Conservation (phyloP, 192 early-diverging fungal species). For the Thamnidium elegans region DNA sequence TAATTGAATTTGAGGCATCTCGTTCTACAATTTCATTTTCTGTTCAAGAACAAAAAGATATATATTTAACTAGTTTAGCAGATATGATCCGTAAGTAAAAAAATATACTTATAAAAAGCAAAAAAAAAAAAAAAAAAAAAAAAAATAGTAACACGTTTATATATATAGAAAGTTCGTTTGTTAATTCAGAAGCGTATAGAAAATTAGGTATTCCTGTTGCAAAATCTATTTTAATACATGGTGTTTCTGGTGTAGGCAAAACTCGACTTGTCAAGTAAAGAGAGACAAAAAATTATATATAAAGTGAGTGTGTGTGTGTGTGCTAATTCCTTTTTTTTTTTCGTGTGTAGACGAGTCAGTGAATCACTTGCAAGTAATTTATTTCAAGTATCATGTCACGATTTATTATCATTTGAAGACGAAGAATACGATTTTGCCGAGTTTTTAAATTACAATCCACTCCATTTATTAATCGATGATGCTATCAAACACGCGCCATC, state of each 20-base stretch:
- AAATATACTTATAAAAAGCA: too few species aligned
- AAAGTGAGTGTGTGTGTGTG: neutral
- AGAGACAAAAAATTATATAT: neutral
- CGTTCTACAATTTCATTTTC: too few species aligned
- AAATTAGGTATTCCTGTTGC: constrained; percentile 15
- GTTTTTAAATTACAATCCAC: constrained; percentile 19
- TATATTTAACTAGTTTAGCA: neutral
- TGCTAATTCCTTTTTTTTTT: neutral
- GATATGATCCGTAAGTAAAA: constrained; percentile 1
- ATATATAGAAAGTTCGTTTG: constrained; percentile 11
- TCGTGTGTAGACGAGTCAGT: constrained; percentile 8
- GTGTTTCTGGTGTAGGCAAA: constrained; percentile 32
- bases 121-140: too few species aligned
- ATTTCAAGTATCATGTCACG: constrained; percentile 8
- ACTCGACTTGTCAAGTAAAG: constrained; percentile 12
- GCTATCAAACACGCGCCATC: constrained; percentile 45
- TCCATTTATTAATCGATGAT: constrained; percentile 15
- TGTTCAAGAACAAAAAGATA: neutral
- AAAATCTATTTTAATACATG: constrained; percentile 28
- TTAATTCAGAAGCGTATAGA: constrained; percentile 15
- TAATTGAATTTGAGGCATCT: too few species aligned
- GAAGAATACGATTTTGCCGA: constrained; percentile 19
- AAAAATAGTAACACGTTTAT: neutral
- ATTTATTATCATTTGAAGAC: constrained; percentile 16
- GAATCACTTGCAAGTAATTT: neutral